phyloP scores from a whole-genome alignment of 768 basidiomycete genomes.

The Boletus vermiculosoides region DNA sequence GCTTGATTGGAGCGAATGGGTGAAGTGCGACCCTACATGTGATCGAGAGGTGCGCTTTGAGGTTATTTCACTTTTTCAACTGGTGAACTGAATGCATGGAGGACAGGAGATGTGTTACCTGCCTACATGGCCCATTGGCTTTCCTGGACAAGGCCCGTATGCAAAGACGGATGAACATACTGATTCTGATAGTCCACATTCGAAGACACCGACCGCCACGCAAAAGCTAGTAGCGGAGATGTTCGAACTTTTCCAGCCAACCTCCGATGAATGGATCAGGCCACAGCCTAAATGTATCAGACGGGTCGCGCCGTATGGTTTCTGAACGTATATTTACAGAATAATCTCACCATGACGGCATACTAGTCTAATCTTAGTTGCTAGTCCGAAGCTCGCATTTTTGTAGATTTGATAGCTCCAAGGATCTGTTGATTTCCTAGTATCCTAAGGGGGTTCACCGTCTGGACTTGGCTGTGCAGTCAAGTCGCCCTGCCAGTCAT shows the following conservation, averaged over 20 bases:
- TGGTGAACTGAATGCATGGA: not conserved
- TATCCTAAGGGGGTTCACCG: no score
- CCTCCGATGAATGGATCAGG: constrained; percentile 5
- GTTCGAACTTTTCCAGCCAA: not conserved
- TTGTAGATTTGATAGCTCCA: no score
- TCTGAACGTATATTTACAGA: not conserved
- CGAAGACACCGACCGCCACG: not conserved
- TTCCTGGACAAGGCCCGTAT: not conserved
- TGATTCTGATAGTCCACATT: not conserved
- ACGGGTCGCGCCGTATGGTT: constrained; percentile 1
- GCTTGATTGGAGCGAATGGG: constrained; percentile 54
- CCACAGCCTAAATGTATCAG: constrained; percentile 16
- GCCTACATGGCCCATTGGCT: constrained; percentile 18
- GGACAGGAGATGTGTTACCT: constrained; percentile 21
- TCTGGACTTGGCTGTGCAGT: not conserved
- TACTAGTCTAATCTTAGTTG: no score
- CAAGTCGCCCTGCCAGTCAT: constrained; percentile 37
- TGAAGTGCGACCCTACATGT: constrained; percentile 47
- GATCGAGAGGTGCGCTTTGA: constrained; percentile 36
- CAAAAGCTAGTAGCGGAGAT: not conserved
- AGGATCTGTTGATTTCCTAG: no score
- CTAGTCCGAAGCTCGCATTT: no score
- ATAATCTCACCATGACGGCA: no score
- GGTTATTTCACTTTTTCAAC: not conserved
- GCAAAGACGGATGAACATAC: not conserved